Evolutionary conservation across 148 eudicot genomes (phyloP).

Genomic region (Rhododendron simsii): DNA sequence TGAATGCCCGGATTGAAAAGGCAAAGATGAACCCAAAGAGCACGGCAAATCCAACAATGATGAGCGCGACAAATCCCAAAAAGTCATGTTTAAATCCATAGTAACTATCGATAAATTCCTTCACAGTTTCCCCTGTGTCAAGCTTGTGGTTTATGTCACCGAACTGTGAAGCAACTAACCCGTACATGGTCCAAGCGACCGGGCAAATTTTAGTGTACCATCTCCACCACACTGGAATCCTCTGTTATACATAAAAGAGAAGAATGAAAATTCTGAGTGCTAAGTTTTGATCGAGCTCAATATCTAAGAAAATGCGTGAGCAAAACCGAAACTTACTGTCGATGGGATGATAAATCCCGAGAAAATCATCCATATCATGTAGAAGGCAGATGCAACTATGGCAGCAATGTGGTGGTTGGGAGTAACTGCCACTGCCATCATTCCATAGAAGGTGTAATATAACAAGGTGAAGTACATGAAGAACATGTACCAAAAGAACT

Average conservation of each 20-base stretch:
- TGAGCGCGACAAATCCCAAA: conserved; percentile 31
- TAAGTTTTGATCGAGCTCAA: background rate
- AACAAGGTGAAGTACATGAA: conserved; percentile 45
- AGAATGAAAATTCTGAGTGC: background rate
- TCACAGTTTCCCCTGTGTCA: conserved; percentile 19
- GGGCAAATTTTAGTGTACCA: conserved; percentile 45
- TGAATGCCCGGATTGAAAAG: background rate
- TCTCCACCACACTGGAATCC: conserved; percentile 73
- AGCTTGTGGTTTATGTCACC: conserved; percentile 24
- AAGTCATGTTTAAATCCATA: conserved; percentile 37
- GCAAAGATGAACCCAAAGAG: conserved; percentile 26
- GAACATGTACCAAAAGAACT: conserved; percentile 44
- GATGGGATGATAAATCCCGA: conserved; percentile 41
- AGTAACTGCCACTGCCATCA: conserved; percentile 50
- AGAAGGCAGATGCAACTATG: conserved; percentile 38
- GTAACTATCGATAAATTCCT: conserved; percentile 26
- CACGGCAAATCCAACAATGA: conserved; percentile 21
- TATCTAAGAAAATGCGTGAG: background rate
- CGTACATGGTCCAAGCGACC: conserved; percentile 40
- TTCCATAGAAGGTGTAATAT: conserved; percentile 52
- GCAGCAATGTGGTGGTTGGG: conserved; percentile 46
- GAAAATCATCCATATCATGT: conserved; percentile 40
- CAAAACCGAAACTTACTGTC: conserved; percentile 25
- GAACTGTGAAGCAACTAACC: conserved; percentile 42
- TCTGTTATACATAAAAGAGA: conserved; percentile 29